phyloP scores from a whole-genome alignment of 805 yeast genomes.

The Lachancea nothofagi region DNA sequence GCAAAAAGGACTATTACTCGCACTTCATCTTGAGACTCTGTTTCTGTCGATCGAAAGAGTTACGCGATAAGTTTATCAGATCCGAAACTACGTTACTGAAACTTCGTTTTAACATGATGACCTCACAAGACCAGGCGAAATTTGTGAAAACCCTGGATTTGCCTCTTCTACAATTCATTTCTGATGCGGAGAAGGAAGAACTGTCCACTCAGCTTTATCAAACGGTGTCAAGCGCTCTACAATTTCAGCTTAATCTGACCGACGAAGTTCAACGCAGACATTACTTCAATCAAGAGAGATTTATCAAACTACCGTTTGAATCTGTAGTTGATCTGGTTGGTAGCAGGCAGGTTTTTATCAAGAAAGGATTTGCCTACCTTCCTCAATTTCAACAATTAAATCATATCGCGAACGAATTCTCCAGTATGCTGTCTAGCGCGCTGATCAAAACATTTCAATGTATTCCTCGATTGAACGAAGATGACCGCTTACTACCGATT shows the following conservation, averaged over 20 bases:
- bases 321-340: slow-evolving; percentile 73
- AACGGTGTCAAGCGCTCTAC: slow-evolving; percentile 43
- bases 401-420: slow-evolving; percentile 64
- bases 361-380: slow-evolving; percentile 72
- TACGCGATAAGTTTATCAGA: slow-evolving; percentile 70
- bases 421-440: slow-evolving; percentile 43
- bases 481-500: slow-evolving; percentile 81
- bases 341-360: slow-evolving; percentile 61
- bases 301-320: slow-evolving; percentile 84
- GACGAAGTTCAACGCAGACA: slow-evolving; percentile 42
- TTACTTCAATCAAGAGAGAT: slow-evolving; percentile 54
- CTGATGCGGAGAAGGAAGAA: slow-evolving; percentile 52
- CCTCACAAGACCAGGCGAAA: slow-evolving; percentile 58
- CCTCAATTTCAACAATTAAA: slow-evolving; percentile 77
- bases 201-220: slow-evolving; percentile 47
- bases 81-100: slow-evolving; percentile 73
- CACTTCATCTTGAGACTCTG: slow-evolving; percentile 86
- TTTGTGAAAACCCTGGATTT: slow-evolving; percentile 64
- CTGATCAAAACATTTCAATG: slow-evolving; percentile 67
- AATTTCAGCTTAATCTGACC: slow-evolving; percentile 33
- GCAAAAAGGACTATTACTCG: slow-evolving; percentile 85
- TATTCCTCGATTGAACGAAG: slow-evolving; percentile 83
- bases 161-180: slow-evolving; percentile 61
- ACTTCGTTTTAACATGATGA: slow-evolving; percentile 61
- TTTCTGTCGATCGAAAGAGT: slow-evolving; percentile 80